Evolutionary conservation across 179 eudicot genomes (phyloP).

Genomic region (Spinacia oleracea): DNA sequence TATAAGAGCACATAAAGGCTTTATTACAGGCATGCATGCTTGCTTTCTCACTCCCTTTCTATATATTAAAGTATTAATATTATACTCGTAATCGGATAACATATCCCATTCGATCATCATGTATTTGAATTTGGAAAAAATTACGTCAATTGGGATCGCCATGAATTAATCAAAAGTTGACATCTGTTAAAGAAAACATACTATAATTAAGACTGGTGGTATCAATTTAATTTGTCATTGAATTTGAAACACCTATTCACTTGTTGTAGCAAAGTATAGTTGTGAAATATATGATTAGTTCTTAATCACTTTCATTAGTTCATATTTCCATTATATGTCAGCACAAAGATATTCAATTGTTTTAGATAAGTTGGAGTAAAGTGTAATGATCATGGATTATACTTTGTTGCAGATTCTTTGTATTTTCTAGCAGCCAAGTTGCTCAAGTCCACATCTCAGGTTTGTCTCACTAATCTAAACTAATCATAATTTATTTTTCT

Average conservation of each 20-base stretch:
- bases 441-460: conserved; percentile 90
- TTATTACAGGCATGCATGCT: conserved; percentile 99
- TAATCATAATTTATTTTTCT: conserved; percentile 9
- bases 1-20: conserved; percentile 82
- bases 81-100: no score
- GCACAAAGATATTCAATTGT: not conserved
- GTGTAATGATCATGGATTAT: conserved; percentile 12
- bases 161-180: no score
- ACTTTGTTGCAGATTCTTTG: conserved; percentile 68
- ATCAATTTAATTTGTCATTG: no score
- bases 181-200: no score
- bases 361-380: not conserved
- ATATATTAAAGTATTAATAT: no score
- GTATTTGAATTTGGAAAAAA: no score
- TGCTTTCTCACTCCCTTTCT: conserved; percentile 26
- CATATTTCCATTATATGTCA: conserved; percentile 2
- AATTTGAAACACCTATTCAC: no score
- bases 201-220: no score
- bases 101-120: no score
- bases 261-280: no score
- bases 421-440: conserved; percentile 84
- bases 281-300: not conserved
- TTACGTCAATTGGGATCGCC: no score
- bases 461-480: conserved; percentile 32
- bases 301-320: not conserved